Conservation (phyloP, 2,329 filamentous ascomycete species). For the Fusarium sp. region DNA sequence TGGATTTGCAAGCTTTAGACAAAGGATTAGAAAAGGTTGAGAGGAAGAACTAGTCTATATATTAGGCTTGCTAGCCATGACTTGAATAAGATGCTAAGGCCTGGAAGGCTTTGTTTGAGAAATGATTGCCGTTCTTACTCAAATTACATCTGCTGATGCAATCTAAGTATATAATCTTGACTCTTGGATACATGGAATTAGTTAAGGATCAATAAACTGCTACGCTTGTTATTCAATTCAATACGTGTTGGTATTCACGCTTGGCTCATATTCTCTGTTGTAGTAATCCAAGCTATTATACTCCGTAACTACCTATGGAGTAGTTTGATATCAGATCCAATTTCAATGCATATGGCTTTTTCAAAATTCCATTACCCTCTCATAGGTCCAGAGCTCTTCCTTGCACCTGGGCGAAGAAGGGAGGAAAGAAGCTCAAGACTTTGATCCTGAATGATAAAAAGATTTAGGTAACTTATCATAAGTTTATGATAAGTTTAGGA, state of each 20-base stretch:
- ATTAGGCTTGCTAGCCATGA: conserved; percentile 30
- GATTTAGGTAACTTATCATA: neutral
- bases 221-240: neutral
- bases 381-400: neutral
- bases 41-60: conserved; percentile 29
- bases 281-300: neutral
- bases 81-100: conserved; percentile 35
- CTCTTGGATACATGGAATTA: neutral
- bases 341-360: neutral
- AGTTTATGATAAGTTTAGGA: neutral
- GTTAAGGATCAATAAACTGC: neutral
- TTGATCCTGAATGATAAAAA: neutral
- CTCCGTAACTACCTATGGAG: too few species aligned
- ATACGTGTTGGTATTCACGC: neutral
- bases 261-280: neutral
- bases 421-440: neutral
- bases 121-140: neutral
- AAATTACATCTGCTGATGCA: neutral
- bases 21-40: neutral
- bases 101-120: conserved; percentile 16
- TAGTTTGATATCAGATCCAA: neutral
- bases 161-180: neutral
- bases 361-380: neutral
- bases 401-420: neutral
- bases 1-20: conserved; percentile 10